Base-by-base conservation (phyloP, 2,329 filamentous ascomycete genomes). In the Diaporthe batatas region DNA sequence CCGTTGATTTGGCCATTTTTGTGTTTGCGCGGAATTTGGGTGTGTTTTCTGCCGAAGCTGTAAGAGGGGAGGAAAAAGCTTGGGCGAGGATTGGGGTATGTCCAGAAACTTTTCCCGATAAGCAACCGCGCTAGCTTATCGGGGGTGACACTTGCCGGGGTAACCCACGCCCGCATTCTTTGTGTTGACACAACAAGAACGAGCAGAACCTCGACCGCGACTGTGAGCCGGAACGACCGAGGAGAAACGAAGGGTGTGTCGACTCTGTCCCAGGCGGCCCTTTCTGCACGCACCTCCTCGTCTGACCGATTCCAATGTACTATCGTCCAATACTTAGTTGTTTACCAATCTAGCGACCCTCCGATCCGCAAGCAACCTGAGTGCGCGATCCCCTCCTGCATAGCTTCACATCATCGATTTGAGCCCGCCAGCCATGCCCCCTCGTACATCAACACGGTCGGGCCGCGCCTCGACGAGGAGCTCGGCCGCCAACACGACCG, bases 391-490 rank as follows among this genome's bases (percentile, higher is more conserved):
- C 34, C 2, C 57, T 58, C 47, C 68, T 67, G 72, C 72, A 74
- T 74, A 53, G 53, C 53, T 62, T 74, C 75, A 76, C 57, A 73
- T 67, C 62, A 75, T 74, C 10, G 64, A 75, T 75, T 59, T 42
- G 71, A 71, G 65, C 55, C 55, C 72, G 71, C 59, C 47, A 18
- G 54, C 65, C 64, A 90, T 90, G 88, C 88, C 88, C 51, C 79
- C 85, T 75, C 82, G 86, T 81, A 82, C 84, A 58, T 84, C 86
- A 47, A 81, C 83, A 54, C 83, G 86, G 76, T 84, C 87, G 47
- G 79, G 84, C 73, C 85, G 86, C 77, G 82, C 83, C 54, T 84
- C 86, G 68, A 81, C 83, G 54, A 81, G 82, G 58, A 80, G 79
- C 39, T 82, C 83, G 34, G 80, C 83, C 75, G 86, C 84, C 75